Evolutionary conservation across 768 basidiomycete genomes (phyloP).

Genomic region (Jaapia argillacea): DNA sequence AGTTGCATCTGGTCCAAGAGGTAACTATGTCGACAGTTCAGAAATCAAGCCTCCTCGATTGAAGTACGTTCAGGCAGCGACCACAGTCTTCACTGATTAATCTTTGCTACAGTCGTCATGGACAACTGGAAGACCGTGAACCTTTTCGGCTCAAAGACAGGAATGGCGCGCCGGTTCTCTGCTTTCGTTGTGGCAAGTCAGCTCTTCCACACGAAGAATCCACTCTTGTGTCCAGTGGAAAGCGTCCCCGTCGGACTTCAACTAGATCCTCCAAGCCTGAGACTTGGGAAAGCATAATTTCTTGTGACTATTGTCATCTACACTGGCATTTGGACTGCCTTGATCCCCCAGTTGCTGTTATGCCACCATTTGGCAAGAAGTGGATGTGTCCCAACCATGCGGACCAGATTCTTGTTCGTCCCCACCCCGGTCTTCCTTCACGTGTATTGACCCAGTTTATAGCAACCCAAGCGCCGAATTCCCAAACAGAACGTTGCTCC

Average conservation of each 20-base stretch:
- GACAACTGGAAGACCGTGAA: slow-evolving; percentile 87
- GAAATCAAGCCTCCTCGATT: slow-evolving; percentile 67
- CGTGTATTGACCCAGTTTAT: slow-evolving; percentile 9
- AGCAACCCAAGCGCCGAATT: slow-evolving; percentile 76
- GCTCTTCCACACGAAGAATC: slow-evolving; percentile 50
- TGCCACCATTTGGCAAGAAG: slow-evolving; percentile 84
- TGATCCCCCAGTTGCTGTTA: slow-evolving; percentile 75
- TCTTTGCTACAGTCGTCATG: slow-evolving; percentile 68
- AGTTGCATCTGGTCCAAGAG: slow-evolving; percentile 77
- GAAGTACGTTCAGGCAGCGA: slow-evolving; percentile 76
- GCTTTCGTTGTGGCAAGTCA: slow-evolving; percentile 82
- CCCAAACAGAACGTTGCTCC: slow-evolving; percentile 59
- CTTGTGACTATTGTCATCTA: slow-evolving; percentile 90
- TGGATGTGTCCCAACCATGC: slow-evolving; percentile 99
- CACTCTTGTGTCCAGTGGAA: slow-evolving; percentile 41
- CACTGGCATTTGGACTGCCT: slow-evolving; percentile 98
- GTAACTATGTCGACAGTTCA: slow-evolving; percentile 75
- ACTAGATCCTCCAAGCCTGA: slow-evolving; percentile 31
- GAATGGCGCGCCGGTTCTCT: slow-evolving; percentile 75
- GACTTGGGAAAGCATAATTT: slow-evolving; percentile 67
- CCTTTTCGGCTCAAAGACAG: slow-evolving; percentile 78
- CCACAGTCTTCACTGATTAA: slow-evolving; percentile 7
- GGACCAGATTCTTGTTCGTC: slow-evolving; percentile 73
- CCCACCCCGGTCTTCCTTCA: slow-evolving; percentile 1
- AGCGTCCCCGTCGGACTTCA: slow-evolving; percentile 41